A percentile compares a stretch with the other conserved stretches of the same genome.
Evolutionary conservation across 164 flowering plant species (phyloP).

Genomic region (Aristolochia fimbriata): DNA sequence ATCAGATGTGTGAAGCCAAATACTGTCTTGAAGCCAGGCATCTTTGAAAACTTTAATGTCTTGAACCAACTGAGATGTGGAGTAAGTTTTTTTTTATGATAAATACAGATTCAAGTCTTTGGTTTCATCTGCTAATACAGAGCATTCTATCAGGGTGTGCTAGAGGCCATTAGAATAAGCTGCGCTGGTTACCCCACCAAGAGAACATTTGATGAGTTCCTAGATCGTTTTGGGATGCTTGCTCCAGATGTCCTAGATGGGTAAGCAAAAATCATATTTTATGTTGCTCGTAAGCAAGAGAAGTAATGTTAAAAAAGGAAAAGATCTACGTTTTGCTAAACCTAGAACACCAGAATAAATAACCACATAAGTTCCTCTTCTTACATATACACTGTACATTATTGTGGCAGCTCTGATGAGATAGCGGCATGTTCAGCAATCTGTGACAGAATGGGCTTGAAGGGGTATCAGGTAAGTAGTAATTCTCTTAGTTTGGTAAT

Average conservation of each 20-base stretch:
- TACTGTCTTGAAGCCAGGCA: conserved; percentile 60
- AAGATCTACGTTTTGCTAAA: neutral
- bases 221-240: conserved; percentile 70
- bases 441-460: conserved; percentile 62
- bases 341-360: neutral
- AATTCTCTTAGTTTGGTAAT: neutral
- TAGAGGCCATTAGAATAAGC: conserved; percentile 80
- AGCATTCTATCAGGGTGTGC: conserved; percentile 45
- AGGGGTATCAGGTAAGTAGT: conserved; percentile 72
- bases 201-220: conserved; percentile 72
- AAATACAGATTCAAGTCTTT: neutral
- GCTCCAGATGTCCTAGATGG: conserved; percentile 60
- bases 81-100: conserved; percentile 29
- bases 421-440: conserved; percentile 55
- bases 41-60: conserved; percentile 69
- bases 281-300: neutral
- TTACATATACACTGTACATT: conserved; percentile 6
- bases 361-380: neutral
- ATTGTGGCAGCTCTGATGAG: conserved; percentile 48
- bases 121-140: neutral
- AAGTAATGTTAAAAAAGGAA: neutral
- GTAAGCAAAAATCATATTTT: conserved; percentile 14
- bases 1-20: conserved; percentile 87
- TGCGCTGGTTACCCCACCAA: conserved; percentile 90
- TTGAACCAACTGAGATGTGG: conserved; percentile 76